phyloP scores from a whole-genome alignment of 768 basidiomycete genomes.

The Hygrocybe punicea region DNA sequence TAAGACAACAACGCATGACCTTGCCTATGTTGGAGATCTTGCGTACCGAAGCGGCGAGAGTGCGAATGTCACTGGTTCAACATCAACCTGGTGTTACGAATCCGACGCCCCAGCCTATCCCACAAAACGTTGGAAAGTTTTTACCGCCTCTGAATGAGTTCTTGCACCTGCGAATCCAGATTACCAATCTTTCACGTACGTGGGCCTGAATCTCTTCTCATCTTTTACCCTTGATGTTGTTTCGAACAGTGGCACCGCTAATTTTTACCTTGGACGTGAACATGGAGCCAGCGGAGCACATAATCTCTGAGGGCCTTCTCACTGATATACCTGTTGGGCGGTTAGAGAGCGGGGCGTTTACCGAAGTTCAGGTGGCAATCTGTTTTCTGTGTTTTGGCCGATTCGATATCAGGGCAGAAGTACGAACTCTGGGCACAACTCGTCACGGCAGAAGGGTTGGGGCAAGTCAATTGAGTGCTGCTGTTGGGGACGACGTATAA shows the following conservation, averaged over 20 bases:
- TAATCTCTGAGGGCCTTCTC: conserved; percentile 67
- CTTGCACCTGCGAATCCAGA: conserved; percentile 51
- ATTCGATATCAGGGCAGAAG: conserved; percentile 53
- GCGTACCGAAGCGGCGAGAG: conserved; percentile 60
- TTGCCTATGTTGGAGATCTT: conserved; percentile 75
- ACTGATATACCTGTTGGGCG: conserved; percentile 61
- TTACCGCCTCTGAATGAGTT: conserved; percentile 58
- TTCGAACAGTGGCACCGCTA: conserved; percentile 46
- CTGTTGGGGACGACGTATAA: conserved; percentile 23
- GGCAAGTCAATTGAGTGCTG: conserved; percentile 41
- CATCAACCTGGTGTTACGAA: conserved; percentile 21
- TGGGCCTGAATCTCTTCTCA: neutral
- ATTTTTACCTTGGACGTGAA: conserved; percentile 53
- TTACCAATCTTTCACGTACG: conserved; percentile 66
- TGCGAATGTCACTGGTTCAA: conserved; percentile 51
- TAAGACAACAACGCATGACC: conserved; percentile 76
- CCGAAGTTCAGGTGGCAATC: conserved; percentile 52
- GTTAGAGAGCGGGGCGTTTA: conserved; percentile 53
- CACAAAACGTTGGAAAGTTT: conserved; percentile 42
- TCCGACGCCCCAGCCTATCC: conserved; percentile 13
- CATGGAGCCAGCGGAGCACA: conserved; percentile 57
- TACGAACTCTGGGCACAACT: conserved; percentile 32
- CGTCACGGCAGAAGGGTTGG: conserved; percentile 33
- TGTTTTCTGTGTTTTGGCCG: conserved; percentile 72
- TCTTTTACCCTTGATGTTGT: neutral